Base-by-base conservation (phyloP, 768 basidiomycete genomes). In the Trametes coccinea region DNA sequence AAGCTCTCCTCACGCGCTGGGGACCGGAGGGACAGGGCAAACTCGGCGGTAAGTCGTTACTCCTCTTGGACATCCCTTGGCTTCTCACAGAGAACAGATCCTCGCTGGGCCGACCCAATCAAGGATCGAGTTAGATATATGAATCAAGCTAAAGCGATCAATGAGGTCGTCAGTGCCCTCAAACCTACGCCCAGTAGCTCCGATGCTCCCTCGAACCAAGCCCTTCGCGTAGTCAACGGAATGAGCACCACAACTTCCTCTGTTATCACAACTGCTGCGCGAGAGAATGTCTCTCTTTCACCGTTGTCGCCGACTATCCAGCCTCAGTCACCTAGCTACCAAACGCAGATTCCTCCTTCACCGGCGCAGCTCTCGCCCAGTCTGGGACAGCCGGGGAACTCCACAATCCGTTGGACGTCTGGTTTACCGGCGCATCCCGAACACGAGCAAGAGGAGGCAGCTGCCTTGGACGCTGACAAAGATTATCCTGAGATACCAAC, bases 1-100 rank as follows among this genome's bases (percentile, higher is more conserved):
- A 92, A 73, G 93, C 90, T 29, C 80, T 95, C 61, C 86, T 95
- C 51, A 87, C 84, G 66, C 84, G 92, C 58, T 95, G 94, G 93
- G 89, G 90, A 40, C 89, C 90, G 47, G 93, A 95, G 75, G 88
- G 92, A 43, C 76, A 92, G 73, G 92, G 92, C 61, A 95, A 95
- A 75, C 77, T 95, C 53, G 92, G 89, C 78, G 89, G 93, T 93
- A 69, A 76, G 65, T 45, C 30, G 34, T 3, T 39, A 17, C 16
- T 27, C 46, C 22, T n/a, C 50, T 39, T 66, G 64, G 22, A 22
- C 69, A 60, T 50, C 30, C 14, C 45, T 33, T 33, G 16, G 8
- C 34, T 65, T 4, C 43, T 7, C 16, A 5, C 14, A 27, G n/a
- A 3, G 16, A 67, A 67, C 72, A 93, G 93, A 92, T 81, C 92